A percentile compares a stretch with the other conserved stretches of the same genome.
These are phyloP conservation scores for Mycena galericulata DNA, from an alignment of 768 basidiomycete genomes.

Conservation along the genomic window DNA sequence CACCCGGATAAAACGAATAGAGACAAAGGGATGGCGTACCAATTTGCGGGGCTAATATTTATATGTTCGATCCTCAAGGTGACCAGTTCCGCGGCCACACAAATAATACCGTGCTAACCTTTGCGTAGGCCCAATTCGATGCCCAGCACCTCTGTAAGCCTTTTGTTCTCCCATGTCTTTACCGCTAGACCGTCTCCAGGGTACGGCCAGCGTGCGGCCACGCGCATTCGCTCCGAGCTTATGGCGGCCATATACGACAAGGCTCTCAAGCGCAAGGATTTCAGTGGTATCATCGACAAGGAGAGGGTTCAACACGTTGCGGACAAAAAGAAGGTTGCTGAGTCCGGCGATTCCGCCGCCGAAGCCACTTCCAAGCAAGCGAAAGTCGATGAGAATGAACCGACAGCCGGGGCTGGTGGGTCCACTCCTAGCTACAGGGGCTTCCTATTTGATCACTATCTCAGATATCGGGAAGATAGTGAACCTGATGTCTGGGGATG, in stretches of 20 bases:
- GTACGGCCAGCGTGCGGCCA: slow-evolving; percentile 81
- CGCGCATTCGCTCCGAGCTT: slow-evolving; percentile 79
- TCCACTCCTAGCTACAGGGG: too few species aligned
- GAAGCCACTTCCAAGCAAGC: not conserved
- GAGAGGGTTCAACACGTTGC: slow-evolving; percentile 1
- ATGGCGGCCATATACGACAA: slow-evolving; percentile 94
- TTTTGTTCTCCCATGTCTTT: not conserved
- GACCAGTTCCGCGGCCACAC: not conserved
- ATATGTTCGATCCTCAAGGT: slow-evolving; percentile 68
- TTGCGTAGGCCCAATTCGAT: slow-evolving; percentile 24
- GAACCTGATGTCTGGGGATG: slow-evolving; percentile 87
- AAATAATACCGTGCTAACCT: not conserved
- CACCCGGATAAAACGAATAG: slow-evolving; percentile 57
- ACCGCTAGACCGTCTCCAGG: slow-evolving; percentile 48
- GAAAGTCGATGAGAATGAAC: slow-evolving; percentile 47
- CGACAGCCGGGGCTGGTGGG: slow-evolving; percentile 55
- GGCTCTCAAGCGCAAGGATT: slow-evolving; percentile 84
- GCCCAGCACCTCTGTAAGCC: slow-evolving; percentile 29
- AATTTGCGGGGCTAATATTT: slow-evolving; percentile 85
- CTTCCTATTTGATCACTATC: not conserved
- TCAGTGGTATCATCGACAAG: slow-evolving; percentile 74
- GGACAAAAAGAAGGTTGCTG: not conserved
- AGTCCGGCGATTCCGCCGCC: not conserved
- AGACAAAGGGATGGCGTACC: slow-evolving; percentile 71
- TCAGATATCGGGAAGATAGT: slow-evolving; percentile 89